These are phyloP conservation scores for Pleurotus giganteus DNA, from an alignment of 768 basidiomycete genomes.

Conservation along the genomic window DNA sequence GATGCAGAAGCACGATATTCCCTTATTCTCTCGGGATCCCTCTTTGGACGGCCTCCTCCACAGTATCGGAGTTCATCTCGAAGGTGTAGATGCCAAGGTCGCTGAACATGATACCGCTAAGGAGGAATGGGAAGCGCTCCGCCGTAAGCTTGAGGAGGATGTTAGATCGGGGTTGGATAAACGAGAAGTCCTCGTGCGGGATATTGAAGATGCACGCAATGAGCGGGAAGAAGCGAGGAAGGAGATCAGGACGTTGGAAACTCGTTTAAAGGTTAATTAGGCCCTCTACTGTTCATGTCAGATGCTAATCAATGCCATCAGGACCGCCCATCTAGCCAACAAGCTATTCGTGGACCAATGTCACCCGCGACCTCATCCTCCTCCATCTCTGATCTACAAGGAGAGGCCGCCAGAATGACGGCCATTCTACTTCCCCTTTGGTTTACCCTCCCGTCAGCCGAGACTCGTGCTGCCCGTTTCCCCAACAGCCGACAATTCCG, in stretches of 20 bases:
- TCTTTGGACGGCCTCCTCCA: slow-evolving; percentile 48
- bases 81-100: slow-evolving; percentile 42
- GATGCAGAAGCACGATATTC: slow-evolving; percentile 55
- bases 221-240: slow-evolving; percentile 50
- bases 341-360: slow-evolving; percentile 6
- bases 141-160: slow-evolving; percentile 49
- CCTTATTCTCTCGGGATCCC: slow-evolving; percentile 48
- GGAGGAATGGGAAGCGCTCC: slow-evolving; percentile 45
- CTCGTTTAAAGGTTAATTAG: slow-evolving; percentile 33
- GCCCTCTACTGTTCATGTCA: background rate
- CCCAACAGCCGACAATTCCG: slow-evolving; percentile 45
- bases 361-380: slow-evolving; percentile 18
- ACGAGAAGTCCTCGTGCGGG: slow-evolving; percentile 43
- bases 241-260: slow-evolving; percentile 36
- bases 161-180: slow-evolving; percentile 43
- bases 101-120: slow-evolving; percentile 40
- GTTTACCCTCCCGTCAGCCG: slow-evolving; percentile 80
- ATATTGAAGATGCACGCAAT: slow-evolving; percentile 51
- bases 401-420: slow-evolving; percentile 54
- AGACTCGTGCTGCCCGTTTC: slow-evolving; percentile 72
- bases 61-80: slow-evolving; percentile 51
- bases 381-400: slow-evolving; percentile 17
- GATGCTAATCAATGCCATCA: background rate
- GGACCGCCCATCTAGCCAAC: slow-evolving; percentile 14
- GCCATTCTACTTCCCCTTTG: slow-evolving; percentile 72